Evolutionary conservation across 2,329 filamentous ascomycete species (phyloP), one percentile per base, ranked within the genome.

Genomic region (Fusarium incarnatum): DNA sequence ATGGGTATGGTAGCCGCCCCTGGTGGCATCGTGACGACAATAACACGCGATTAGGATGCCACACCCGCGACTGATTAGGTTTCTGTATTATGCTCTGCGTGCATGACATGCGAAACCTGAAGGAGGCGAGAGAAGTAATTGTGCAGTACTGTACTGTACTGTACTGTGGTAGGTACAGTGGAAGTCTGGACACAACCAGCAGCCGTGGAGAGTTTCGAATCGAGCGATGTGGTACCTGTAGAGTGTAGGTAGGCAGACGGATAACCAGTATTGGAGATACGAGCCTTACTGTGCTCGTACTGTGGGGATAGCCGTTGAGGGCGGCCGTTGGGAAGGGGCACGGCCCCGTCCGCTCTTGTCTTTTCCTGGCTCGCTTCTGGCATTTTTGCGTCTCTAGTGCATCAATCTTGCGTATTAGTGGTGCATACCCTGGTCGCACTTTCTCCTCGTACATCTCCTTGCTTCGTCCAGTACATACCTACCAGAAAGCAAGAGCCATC

Each of bases 281-380:
- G 28, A 22, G 9, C 34, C 11, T 10, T 41, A 74, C 67, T 66
- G 71, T 68, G 10, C 11, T n/a, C 20, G 47, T 47, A 74, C 73
- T 71, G 67, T 75, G 69, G 71, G 48, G 60, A 55, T 61, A 61
- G 64, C 70, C 71, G 73, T 75, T 75, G 71, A 75, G 73, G 70
- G 70, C 72, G 73, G 71, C 71, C 71, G 73, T 75, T 75, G 71
- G 53, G 70, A 74, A 72, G 73, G 73, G 70, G 73, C 71, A 74
- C 73, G 73, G 73, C 69, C 73, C 73, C 71, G 60, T 67, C 73
- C 70, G 72, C 61, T 67, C 67, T 70, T 73, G 67, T 66, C 49
- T 67, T 74, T 74, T 64, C 60, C 67, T 68, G 68, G 68, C 60
- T 71, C 55, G 68, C 68, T 64, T 68, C 53, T 71, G 56, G 63